Evolutionary conservation across 2,329 filamentous ascomycete genomes (phyloP), one percentile per base, ranked within the genome.

Genomic region (Xylariaceae sp.): DNA sequence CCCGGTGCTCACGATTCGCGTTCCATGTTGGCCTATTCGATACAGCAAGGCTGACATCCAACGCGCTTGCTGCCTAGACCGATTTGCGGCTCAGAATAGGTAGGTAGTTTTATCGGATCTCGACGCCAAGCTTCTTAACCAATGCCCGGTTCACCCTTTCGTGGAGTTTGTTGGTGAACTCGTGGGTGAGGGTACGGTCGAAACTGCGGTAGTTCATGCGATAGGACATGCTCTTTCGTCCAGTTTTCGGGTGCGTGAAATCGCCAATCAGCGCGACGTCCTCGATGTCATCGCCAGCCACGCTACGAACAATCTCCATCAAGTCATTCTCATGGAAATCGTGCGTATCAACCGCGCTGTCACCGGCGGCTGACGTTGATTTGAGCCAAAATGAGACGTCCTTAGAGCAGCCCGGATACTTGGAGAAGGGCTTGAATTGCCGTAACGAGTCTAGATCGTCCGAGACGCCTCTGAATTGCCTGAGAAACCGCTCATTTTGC

Each of bases 321-420:
- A 97, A 78, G 71, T 99, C 94, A 72, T 97, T 97, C 70, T 95
- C 92, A 70, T 97, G 92, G 68, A 96, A 90, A 63, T 75, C 73
- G 26, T 71, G 67, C 54, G 62, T 70, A 63, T 70, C 76, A 54
- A 65, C 71, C 4, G 61, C 65, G 49, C 73, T 77, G 26, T 78
- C 79, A 12, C 74, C 78, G 2, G 72, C 78, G 19, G 75, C 71
- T 2, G 76, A 71, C 5, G 71, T 65, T 18, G 75, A 69, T 16
- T 71, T 75, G 51, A 97, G 74, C 94, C 94, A 99, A 72, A 99
- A 99, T 0, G 92, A 88, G 10, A 97, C 87, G 69, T 99, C 94
- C 72, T 92, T 92, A 68, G 87, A 87, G 70, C 90, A 95, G 19
- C 86, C 84, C 1, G 94, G 94, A 70, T 95, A 84, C 72, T 91